Base-by-base conservation (phyloP, 2,329 filamentous ascomycete species). In the Thelonectria blattea region DNA sequence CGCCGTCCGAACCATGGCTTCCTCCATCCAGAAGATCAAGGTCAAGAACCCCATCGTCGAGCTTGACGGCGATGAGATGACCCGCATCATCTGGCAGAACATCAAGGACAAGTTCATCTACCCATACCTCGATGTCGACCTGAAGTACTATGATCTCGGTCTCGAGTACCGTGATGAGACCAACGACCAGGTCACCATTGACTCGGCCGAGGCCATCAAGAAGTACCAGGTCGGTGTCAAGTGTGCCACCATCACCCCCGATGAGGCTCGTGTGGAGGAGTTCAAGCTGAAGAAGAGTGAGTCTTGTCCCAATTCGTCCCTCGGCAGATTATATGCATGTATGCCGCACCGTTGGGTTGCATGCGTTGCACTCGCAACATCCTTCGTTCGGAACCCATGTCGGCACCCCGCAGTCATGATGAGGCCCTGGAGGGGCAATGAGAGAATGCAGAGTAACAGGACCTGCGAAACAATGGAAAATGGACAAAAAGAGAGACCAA, bases 21-120 rank as follows among this genome's bases (percentile, higher is more conserved):
- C 84, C 68, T 55, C 69, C 71, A 45, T 50, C 61, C 83, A 86
- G 74, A 99, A 98, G 90, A 98, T 98, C 86, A 95, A 96, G 87
- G 95, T 99, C 84, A 93, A 96, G 88, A 98, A 97, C 81, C 95
- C 95, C 68, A 89, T 99, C 77, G 95, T 99, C 78, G 95, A 98
- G 84, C 87, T 98, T 73, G 94, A 98, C 78, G 94, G 94, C 74
- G 88, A 90, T 72, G 88, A 93, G 89, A 98, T 98, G 95, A 99
- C 95, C 72, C 87, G 95, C 73, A 93, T 99, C 78, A 99, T 99
- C 84, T 99, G 95, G 95, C 85, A 97, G 83, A 89, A 91, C 79
- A 99, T 99, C 87, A 97, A 97, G 87, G 91, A 98, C 82, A 97
- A 96, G 86, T 94, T 97, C 83, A 97, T 97, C 80, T 85, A 90